phyloP scores from a whole-genome alignment of 129 eudicot genomes.

The Chrysanthemum seticuspe region DNA sequence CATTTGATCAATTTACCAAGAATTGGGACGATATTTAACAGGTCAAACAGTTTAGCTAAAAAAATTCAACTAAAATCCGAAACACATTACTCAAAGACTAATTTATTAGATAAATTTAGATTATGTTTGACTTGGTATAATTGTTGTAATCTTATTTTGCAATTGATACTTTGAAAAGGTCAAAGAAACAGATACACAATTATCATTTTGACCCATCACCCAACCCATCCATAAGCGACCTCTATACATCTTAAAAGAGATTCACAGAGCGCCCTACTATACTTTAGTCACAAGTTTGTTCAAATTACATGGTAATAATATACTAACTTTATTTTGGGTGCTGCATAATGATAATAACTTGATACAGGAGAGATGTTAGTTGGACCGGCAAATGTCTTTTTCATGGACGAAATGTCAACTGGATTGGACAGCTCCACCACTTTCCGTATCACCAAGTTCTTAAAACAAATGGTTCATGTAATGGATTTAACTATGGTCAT shows the following conservation, averaged over 20 bases:
- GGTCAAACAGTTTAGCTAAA: no score
- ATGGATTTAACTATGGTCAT: slow-evolving; percentile 52
- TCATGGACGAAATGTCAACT: slow-evolving; percentile 63
- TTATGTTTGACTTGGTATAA: no score
- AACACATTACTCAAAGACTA: no score
- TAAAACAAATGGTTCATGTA: slow-evolving; percentile 47
- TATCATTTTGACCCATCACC: neutral
- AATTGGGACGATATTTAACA: neutral
- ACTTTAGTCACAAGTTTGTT: neutral
- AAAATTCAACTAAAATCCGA: no score
- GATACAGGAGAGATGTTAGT: slow-evolving; percentile 62
- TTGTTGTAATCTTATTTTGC: no score
- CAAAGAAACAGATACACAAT: no score
- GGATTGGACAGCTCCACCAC: slow-evolving; percentile 68
- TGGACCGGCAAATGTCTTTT: slow-evolving; percentile 55
- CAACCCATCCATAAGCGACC: neutral
- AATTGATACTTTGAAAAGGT: no score
- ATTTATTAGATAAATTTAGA: no score
- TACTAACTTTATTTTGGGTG: neutral
- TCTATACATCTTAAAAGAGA: neutral
- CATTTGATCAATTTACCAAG: neutral
- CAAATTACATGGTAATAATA: neutral
- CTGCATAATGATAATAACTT: neutral
- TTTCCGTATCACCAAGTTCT: slow-evolving; percentile 42
- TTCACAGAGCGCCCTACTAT: neutral